Evolutionary conservation across 2,329 filamentous ascomycete species (phyloP).

Genomic region (Apiospora malaysiana): DNA sequence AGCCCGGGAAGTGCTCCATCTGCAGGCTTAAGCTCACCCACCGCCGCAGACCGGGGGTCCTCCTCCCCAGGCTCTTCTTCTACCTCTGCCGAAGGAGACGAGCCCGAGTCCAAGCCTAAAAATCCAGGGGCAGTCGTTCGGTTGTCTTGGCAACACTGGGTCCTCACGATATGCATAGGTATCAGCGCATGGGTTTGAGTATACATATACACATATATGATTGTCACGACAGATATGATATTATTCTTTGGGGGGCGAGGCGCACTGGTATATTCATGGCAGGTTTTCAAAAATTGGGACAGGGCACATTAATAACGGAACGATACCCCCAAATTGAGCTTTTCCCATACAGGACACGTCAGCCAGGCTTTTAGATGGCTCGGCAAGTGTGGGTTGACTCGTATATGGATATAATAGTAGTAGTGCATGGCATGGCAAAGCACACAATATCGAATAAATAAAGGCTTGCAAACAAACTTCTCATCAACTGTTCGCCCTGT

Average conservation of each 20-base stretch:
- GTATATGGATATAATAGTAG: constrained; percentile 7
- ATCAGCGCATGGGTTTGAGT: constrained; percentile 46
- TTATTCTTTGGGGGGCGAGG: constrained; percentile 2
- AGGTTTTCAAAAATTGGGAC: constrained; percentile 4
- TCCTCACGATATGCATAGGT: constrained; percentile 42
- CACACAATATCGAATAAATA: not conserved
- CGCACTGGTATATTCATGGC: constrained; percentile 3
- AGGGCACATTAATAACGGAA: not conserved
- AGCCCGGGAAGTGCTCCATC: constrained; percentile 37
- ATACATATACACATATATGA: constrained; percentile 16
- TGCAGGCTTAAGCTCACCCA: constrained; percentile 26
- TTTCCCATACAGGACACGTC: not conserved
- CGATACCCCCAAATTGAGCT: not conserved
- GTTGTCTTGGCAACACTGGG: constrained; percentile 24
- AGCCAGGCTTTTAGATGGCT: not conserved
- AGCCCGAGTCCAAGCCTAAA: not conserved
- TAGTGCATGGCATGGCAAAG: not conserved
- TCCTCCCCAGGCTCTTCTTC: constrained; percentile 21
- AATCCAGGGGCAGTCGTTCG: not conserved
- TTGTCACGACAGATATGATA: constrained; percentile 19
- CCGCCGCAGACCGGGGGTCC: constrained; percentile 25
- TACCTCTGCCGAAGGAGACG: not conserved
- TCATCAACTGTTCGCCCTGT: not conserved
- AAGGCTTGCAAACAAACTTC: not conserved
- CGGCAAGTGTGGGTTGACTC: not conserved